Percentiles rank a stretch among this genome's conserved stretches.
Evolutionary conservation across 2,329 filamentous ascomycete genomes (phyloP).

Genomic region (Xylaria sp.): DNA sequence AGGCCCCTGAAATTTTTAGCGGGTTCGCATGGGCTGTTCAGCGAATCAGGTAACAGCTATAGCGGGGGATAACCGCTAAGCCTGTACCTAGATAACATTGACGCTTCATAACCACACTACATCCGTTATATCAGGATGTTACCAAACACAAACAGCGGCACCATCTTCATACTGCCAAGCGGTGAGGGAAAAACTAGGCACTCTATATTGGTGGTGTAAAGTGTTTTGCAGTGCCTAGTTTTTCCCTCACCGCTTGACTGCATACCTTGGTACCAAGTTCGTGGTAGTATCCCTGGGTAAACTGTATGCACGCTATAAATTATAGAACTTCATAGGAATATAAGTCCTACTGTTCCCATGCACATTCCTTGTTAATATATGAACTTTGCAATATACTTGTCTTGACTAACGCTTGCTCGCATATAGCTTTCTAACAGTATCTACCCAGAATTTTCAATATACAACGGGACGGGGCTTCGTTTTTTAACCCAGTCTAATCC

Average conservation of each 20-base stretch:
- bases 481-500: not conserved
- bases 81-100: not conserved
- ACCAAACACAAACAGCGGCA: no score
- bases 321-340: not conserved
- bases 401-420: conserved; percentile 6
- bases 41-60: conserved; percentile 38
- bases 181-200: no score
- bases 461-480: not conserved
- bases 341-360: not conserved
- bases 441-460: conserved; percentile 11
- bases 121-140: no score
- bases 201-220: no score
- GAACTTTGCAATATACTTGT: not conserved
- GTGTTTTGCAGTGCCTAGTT: no score
- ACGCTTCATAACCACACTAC: no score
- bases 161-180: not conserved
- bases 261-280: no score
- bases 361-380: not conserved
- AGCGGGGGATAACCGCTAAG: not conserved
- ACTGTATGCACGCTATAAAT: not conserved
- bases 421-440: not conserved
- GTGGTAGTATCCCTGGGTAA: not conserved
- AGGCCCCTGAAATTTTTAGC: conserved; percentile 41
- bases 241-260: no score
- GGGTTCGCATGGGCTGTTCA: conserved; percentile 33